A percentile compares a stretch with the other conserved stretches of the same genome.
phyloP scores from a whole-genome alignment of 139 green algal genomes.

The Chlamydomonas schloesseri region DNA sequence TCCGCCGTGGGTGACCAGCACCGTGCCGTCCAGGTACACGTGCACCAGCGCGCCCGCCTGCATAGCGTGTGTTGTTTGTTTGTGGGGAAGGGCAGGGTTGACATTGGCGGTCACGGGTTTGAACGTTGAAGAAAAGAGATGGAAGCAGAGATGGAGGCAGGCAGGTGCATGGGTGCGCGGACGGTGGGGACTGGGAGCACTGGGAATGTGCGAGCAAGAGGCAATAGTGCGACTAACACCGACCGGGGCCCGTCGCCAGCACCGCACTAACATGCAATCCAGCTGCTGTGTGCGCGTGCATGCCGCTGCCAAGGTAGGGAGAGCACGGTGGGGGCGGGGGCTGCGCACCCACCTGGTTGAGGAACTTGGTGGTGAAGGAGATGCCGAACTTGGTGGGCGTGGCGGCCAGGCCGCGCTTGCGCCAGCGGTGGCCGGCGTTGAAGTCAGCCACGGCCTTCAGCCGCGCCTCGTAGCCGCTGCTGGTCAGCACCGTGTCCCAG shows the following conservation, averaged over 20 bases:
- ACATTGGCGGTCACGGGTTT: too few species aligned
- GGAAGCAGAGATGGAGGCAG: background rate
- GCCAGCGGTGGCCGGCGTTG: conserved; percentile 63
- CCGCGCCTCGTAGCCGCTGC: conserved; percentile 48
- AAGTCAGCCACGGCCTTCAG: conserved; percentile 66
- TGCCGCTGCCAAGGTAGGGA: too few species aligned
- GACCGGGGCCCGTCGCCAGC: too few species aligned
- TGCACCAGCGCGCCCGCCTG: conserved; percentile 95
- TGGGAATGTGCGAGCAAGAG: too few species aligned
- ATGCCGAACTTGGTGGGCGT: conserved; percentile 98
- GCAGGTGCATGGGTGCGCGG: too few species aligned
- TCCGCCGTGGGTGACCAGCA: conserved; percentile 95
- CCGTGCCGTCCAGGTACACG: conserved; percentile 94
- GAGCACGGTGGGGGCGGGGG: too few species aligned
- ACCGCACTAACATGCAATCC: too few species aligned
- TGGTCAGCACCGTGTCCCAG: conserved; percentile 66
- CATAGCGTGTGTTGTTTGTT: too few species aligned
- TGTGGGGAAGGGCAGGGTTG: background rate
- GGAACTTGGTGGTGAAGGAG: conserved; percentile 89
- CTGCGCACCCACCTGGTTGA: conserved; percentile 92
- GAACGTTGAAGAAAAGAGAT: background rate
- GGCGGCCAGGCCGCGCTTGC: conserved; percentile 91
- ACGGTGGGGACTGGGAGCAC: too few species aligned
- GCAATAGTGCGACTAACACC: too few species aligned
- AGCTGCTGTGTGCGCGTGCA: too few species aligned